phyloP scores from a whole-genome alignment of 768 basidiomycete genomes.

The Suillus luteus region DNA sequence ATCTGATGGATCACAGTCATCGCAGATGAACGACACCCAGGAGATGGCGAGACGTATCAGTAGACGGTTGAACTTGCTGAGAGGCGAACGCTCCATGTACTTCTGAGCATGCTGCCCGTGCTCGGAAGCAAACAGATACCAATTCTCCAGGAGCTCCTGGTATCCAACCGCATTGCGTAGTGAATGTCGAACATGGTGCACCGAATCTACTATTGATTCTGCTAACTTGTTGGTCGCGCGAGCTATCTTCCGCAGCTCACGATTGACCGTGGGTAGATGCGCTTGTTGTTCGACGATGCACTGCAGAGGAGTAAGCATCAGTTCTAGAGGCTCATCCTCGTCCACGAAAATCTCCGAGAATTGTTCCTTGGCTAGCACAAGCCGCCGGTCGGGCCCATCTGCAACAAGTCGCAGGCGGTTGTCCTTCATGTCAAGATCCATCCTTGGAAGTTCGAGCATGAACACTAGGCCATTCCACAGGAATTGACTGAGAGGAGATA shows the following conservation, averaged over 20 bases:
- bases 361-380: slow-evolving; percentile 73
- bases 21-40: slow-evolving; percentile 98
- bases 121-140: slow-evolving; percentile 96
- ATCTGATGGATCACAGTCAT: slow-evolving; percentile 95
- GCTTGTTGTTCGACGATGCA: slow-evolving; percentile 82
- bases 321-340: slow-evolving; percentile 55
- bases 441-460: slow-evolving; percentile 69
- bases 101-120: slow-evolving; percentile 89
- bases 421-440: slow-evolving; percentile 84
- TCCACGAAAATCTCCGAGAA: slow-evolving; percentile 71
- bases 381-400: slow-evolving; percentile 79
- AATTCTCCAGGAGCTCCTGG: slow-evolving; percentile 89
- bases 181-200: slow-evolving; percentile 78
- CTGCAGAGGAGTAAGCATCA: slow-evolving; percentile 41
- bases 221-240: slow-evolving; percentile 87
- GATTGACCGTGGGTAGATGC: slow-evolving; percentile 87
- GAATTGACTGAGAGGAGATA: slow-evolving; percentile 86
- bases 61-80: slow-evolving; percentile 77
- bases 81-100: slow-evolving; percentile 75
- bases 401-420: slow-evolving; percentile 90
- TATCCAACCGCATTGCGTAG: slow-evolving; percentile 60
- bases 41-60: slow-evolving; percentile 91
- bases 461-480: slow-evolving; percentile 91
- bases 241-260: slow-evolving; percentile 88
- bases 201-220: slow-evolving; percentile 90